Percentiles rank a stretch among this genome's conserved stretches.
Evolutionary conservation across 306 rosid genomes (phyloP).

Genomic region (Lablab purpureus): DNA sequence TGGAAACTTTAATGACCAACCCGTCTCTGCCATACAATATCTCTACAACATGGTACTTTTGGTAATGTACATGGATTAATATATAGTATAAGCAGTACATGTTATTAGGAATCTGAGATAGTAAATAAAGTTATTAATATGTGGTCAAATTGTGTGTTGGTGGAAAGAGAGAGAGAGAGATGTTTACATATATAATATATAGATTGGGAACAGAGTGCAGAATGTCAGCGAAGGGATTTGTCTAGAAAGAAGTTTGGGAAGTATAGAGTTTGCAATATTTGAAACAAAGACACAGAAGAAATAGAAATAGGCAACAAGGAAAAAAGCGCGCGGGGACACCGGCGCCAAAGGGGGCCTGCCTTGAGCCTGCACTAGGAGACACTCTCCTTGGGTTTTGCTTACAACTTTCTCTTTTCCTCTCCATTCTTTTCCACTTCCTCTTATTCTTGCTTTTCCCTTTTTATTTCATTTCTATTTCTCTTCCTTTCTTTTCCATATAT

Average conservation of each 20-base stretch:
- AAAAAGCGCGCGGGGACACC: conserved; percentile 94
- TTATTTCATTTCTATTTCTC: conserved; percentile 24
- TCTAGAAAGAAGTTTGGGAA: conserved; percentile 64
- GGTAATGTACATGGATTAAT: neutral
- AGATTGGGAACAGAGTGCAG: conserved; percentile 75
- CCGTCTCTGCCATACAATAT: neutral
- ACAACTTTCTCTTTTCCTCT: conserved; percentile 36
- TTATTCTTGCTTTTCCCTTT: conserved; percentile 2
- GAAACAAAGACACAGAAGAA: conserved; percentile 41
- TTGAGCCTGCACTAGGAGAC: conserved; percentile 81
- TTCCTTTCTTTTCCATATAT: conserved; percentile 28
- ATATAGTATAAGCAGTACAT: neutral
- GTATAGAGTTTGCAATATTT: conserved; percentile 54
- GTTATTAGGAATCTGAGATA: neutral
- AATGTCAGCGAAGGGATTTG: conserved; percentile 73
- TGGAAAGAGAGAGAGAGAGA: conserved; percentile 14
- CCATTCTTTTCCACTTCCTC: conserved; percentile 32
- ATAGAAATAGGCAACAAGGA: conserved; percentile 47
- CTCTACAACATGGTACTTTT: conserved; percentile 12
- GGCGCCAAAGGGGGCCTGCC: conserved; percentile 94
- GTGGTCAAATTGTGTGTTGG: conserved; percentile 51
- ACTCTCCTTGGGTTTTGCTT: conserved; percentile 82
- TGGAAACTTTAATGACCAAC: neutral
- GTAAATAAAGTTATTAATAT: conserved; percentile 2
- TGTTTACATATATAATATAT: neutral